Evolutionary conservation across 768 basidiomycete species (phyloP), one percentile per base, ranked within the genome.

Genomic region (Lactarius hatsudake): DNA sequence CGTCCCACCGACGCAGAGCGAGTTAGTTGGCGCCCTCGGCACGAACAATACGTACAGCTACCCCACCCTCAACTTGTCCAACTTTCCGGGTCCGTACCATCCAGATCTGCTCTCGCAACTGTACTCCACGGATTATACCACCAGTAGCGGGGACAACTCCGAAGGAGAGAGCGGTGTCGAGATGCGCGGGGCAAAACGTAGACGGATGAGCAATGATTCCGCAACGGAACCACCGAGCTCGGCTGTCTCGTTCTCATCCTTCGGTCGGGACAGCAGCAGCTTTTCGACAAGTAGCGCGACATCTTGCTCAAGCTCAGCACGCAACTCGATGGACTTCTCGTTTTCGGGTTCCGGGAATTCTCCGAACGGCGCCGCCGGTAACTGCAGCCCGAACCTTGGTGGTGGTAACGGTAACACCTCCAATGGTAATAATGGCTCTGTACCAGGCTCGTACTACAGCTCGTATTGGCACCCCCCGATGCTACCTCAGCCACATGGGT

Each of bases 391-490:
- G 38, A 63, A 48, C n/a, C 26, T 62, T 43, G 53, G 36, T 13
- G 51, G 56, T 54, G 57, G 61, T 12, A 34, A 23, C 9, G 26
- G 51, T 54, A 54, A 30, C 18, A 26, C 28, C 12, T 43, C 66
- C 10, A 67, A 67, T 8, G 7, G 30, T 18, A 63, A 63, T 13
- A 30, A 51, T n/a, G 20, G 38, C 30, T 34, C 66, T 4, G 64
- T 48, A 28, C 45, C 30, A 28, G 83, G 5, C 76, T 87, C 34
- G 79, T 87, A 83, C 69, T 70, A 67, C 66, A 84, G 77, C 36
- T 69, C 87, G 9, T 88, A 89, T 72, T 91, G 90, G 89, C 91
- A 93, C 76, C 89, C 90, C 3, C 87, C 90, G 12, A 88, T 89
- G 83, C 81, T 89, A 71, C 79, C 84, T 5, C 71, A 71, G 57